These are phyloP conservation scores for Citrus australasica DNA, from an alignment of 345 rosid genomes.

Conservation along the genomic window DNA sequence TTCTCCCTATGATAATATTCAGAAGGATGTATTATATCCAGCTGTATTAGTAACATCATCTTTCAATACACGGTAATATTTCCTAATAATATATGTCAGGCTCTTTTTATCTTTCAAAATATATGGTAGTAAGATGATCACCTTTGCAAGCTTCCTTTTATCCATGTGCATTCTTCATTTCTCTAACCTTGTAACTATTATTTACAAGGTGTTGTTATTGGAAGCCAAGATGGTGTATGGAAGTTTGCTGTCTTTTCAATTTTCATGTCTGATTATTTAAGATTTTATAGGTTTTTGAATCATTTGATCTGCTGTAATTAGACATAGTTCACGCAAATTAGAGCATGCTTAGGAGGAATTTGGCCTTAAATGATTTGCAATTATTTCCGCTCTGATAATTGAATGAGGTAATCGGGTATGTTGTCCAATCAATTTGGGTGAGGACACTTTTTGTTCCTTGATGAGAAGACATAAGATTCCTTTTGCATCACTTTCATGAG, in stretches of 20 bases:
- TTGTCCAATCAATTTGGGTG: not conserved
- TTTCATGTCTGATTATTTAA: not conserved
- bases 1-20: slow-evolving; percentile 89
- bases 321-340: not conserved
- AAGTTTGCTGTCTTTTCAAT: not conserved
- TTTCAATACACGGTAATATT: slow-evolving; percentile 66
- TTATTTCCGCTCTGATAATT: not conserved
- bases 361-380: not conserved
- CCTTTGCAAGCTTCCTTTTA: not conserved
- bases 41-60: slow-evolving; percentile 79
- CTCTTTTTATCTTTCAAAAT: not conserved
- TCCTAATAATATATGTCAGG: slow-evolving; percentile 8
- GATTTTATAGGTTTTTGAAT: not conserved
- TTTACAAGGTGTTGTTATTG: not conserved
- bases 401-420: not conserved
- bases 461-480: not conserved
- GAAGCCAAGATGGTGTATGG: not conserved
- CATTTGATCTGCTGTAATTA: not conserved
- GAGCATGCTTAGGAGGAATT: not conserved
- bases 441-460: not conserved
- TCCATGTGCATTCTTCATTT: not conserved
- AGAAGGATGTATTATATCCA: slow-evolving; percentile 69
- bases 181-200: too few species aligned
- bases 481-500: not conserved
- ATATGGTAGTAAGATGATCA: not conserved